Evolutionary conservation across 305 asterid genomes (phyloP).

Genomic region (Fraxinus sp.): DNA sequence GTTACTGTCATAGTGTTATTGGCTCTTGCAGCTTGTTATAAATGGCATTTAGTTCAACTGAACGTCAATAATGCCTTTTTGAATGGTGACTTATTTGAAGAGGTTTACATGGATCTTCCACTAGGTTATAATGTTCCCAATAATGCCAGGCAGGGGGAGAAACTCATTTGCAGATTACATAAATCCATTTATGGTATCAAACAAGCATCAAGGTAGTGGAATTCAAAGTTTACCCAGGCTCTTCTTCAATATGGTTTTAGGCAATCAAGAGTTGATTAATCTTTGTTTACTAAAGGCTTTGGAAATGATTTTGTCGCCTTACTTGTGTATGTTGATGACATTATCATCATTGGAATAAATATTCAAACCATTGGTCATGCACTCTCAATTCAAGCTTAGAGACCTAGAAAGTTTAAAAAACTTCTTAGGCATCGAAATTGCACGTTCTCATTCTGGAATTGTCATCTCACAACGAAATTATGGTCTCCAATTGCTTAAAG

Average conservation of each 20-base stretch:
- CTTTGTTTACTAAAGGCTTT: too few relatives aligned
- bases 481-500: too few relatives aligned
- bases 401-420: background rate
- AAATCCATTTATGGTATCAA: too few relatives aligned
- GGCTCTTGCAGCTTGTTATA: background rate
- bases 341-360: background rate
- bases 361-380: background rate
- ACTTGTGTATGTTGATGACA: background rate
- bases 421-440: background rate
- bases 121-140: too few relatives aligned
- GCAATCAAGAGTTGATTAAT: too few relatives aligned
- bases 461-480: background rate
- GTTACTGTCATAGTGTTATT: background rate
- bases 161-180: too few relatives aligned
- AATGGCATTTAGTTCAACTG: background rate
- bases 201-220: too few relatives aligned
- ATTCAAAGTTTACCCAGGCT: too few relatives aligned
- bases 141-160: too few relatives aligned
- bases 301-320: too few relatives aligned
- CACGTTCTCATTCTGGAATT: background rate
- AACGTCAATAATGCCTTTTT: background rate
- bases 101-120: background rate
- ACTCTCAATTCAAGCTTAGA: background rate
- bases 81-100: background rate
- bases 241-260: too few relatives aligned